Evolutionary conservation across 306 rosid genomes (phyloP).

Genomic region (Spatholobus suberectus): DNA sequence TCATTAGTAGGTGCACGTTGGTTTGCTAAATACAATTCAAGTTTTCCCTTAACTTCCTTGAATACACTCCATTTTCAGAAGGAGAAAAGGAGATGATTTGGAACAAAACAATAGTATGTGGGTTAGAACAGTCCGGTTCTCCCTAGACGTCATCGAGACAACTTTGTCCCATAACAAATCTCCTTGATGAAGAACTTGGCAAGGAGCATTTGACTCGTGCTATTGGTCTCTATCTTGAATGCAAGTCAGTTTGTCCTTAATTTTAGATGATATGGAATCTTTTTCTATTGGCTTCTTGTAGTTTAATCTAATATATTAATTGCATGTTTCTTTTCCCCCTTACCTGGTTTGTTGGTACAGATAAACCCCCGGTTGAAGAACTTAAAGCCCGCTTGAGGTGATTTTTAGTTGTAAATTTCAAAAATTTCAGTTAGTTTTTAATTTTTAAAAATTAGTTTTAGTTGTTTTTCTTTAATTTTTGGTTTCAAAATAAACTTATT

Average conservation of each 20-base stretch:
- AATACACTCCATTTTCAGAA: conserved; percentile 64
- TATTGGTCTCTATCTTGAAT: conserved; percentile 71
- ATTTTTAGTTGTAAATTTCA: too few relatives aligned
- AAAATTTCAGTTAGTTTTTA: too few relatives aligned
- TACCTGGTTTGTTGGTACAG: neutral
- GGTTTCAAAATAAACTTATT: too few relatives aligned
- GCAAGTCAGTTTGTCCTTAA: conserved; percentile 43
- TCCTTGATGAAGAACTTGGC: conserved; percentile 66
- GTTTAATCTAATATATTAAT: neutral
- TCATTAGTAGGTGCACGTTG: neutral
- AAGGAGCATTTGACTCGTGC: conserved; percentile 75
- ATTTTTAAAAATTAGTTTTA: too few relatives aligned
- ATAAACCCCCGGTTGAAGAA: neutral
- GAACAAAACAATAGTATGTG: conserved; percentile 73
- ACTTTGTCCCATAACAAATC: conserved; percentile 70
- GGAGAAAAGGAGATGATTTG: conserved; percentile 81
- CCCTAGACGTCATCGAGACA: conserved; percentile 82
- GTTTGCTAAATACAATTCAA: neutral
- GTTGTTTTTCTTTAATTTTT: too few relatives aligned
- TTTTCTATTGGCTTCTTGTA: neutral
- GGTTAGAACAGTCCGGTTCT: conserved; percentile 60
- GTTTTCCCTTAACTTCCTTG: conserved; percentile 19
- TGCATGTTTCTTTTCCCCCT: neutral
- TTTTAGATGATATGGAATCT: neutral
- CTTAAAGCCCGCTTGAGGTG: too few relatives aligned